These are phyloP conservation scores for Boletus fagicola DNA, from an alignment of 768 basidiomycete genomes.

Conservation along the genomic window DNA sequence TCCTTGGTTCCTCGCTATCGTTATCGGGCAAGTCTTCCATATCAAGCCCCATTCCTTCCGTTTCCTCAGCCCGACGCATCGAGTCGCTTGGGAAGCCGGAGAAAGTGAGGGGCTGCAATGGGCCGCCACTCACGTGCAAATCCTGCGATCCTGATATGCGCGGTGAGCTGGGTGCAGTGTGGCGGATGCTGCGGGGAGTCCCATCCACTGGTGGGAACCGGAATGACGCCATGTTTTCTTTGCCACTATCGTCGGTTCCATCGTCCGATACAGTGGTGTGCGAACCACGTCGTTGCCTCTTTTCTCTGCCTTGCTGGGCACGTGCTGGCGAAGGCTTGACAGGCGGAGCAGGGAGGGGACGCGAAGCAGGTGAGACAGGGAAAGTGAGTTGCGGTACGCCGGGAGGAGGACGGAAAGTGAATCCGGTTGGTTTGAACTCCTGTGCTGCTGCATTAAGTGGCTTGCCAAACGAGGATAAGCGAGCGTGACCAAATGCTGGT, in stretches of 20 bases:
- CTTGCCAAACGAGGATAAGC: constrained; percentile 52
- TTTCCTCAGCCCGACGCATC: constrained; percentile 22
- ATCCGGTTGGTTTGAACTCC: constrained; percentile 77
- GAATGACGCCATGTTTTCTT: constrained; percentile 70
- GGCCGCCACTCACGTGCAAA: constrained; percentile 19
- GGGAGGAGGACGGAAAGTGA: constrained; percentile 73
- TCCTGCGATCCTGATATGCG: constrained; percentile 30
- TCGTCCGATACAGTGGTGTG: constrained; percentile 29
- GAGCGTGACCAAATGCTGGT: constrained; percentile 37
- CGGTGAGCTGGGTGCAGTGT: constrained; percentile 42
- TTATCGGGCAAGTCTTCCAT: constrained; percentile 9
- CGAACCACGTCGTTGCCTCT: constrained; percentile 64
- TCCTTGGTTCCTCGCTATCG: constrained; percentile 11
- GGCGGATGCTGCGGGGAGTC: constrained; percentile 50
- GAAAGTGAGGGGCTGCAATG: constrained; percentile 56
- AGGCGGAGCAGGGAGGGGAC: constrained; percentile 42
- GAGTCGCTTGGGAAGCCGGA: constrained; percentile 52
- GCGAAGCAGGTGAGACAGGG: constrained; percentile 31
- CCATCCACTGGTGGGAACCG: constrained; percentile 62
- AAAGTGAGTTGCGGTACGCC: constrained; percentile 58
- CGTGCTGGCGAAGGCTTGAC: constrained; percentile 24
- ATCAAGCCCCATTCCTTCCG: constrained; percentile 8
- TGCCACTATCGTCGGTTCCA: constrained; percentile 48
- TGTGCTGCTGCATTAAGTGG: constrained; percentile 76
- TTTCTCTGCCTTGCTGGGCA: constrained; percentile 71